Conservation (phyloP, 2,329 filamentous ascomycete genomes). For the Alternaria viburni region DNA sequence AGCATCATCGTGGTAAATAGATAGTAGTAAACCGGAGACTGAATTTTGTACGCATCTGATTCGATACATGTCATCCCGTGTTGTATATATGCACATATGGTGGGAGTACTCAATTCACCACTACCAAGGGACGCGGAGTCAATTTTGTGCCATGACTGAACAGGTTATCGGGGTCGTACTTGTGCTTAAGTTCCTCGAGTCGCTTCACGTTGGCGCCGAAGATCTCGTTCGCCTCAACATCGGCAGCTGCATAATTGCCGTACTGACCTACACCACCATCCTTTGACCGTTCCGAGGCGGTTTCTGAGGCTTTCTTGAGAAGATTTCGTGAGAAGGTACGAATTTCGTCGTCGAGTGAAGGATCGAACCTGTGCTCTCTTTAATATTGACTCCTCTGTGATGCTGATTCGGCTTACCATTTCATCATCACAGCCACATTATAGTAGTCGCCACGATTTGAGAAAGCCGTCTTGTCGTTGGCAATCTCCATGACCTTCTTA, state of each 20-base stretch:
- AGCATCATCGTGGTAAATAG: background rate
- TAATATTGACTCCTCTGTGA: background rate
- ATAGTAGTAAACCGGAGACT: background rate
- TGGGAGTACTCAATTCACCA: constrained; percentile 20
- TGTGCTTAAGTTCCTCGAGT: constrained; percentile 41
- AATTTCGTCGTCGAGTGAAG: constrained; percentile 32
- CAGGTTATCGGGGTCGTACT: constrained; percentile 44
- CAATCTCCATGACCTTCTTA: constrained; percentile 28
- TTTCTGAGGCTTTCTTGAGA: constrained; percentile 33
- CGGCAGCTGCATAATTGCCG: constrained; percentile 39
- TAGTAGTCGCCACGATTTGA: constrained; percentile 43
- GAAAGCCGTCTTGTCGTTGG: constrained; percentile 34
- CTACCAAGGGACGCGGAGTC: constrained; percentile 25
- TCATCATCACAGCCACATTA: constrained; percentile 40
- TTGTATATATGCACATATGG: background rate
- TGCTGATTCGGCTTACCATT: constrained; percentile 31
- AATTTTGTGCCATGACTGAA: constrained; percentile 39
- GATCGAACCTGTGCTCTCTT: constrained; percentile 29
- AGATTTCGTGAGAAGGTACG: constrained; percentile 32
- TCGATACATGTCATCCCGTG: background rate
- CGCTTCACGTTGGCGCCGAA: constrained; percentile 43
- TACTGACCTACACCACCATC: constrained; percentile 39
- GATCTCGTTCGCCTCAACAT: constrained; percentile 36
- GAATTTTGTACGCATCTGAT: background rate
- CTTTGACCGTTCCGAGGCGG: constrained; percentile 23